Evolutionary conservation across 2,329 filamentous ascomycete genomes (phyloP).

Genomic region (Colletotrichum euphorbiae): DNA sequence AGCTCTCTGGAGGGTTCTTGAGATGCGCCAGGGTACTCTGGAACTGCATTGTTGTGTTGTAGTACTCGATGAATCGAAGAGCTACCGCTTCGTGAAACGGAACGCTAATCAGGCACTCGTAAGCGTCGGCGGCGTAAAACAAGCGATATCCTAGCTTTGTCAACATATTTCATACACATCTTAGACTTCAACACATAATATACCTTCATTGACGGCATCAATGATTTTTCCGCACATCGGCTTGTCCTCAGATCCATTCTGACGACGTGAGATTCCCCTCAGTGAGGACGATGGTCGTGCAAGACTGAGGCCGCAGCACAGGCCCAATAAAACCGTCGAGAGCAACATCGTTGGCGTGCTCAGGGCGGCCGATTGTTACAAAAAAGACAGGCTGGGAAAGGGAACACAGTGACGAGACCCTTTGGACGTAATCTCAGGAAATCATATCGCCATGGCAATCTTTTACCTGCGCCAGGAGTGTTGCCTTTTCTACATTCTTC

Average conservation of each 20-base stretch:
- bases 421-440: too few relatives aligned
- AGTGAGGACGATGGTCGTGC: background rate
- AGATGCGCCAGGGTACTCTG: slow-evolving; percentile 26
- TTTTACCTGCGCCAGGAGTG: too few relatives aligned
- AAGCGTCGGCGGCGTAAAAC: slow-evolving; percentile 18
- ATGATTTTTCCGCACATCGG: slow-evolving; percentile 25
- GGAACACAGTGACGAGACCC: too few relatives aligned
- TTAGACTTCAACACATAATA: background rate
- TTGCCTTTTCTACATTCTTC: too few relatives aligned
- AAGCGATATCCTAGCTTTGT: slow-evolving; percentile 8
- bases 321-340: background rate
- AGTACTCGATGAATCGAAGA: slow-evolving; percentile 33
- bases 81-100: slow-evolving; percentile 27
- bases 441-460: too few relatives aligned
- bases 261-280: slow-evolving; percentile 2
- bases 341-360: too few relatives aligned
- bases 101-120: slow-evolving; percentile 24
- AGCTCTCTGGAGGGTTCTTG: slow-evolving; percentile 25
- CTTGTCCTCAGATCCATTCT: slow-evolving; percentile 4
- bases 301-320: background rate
- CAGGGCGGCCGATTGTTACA: too few relatives aligned
- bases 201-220: slow-evolving; percentile 21
- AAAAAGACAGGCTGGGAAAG: too few relatives aligned
- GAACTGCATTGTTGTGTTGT: slow-evolving; percentile 36
- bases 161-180: too few relatives aligned